phyloP scores from a whole-genome alignment of 208 protist species.

The Trichomonas tenax region DNA sequence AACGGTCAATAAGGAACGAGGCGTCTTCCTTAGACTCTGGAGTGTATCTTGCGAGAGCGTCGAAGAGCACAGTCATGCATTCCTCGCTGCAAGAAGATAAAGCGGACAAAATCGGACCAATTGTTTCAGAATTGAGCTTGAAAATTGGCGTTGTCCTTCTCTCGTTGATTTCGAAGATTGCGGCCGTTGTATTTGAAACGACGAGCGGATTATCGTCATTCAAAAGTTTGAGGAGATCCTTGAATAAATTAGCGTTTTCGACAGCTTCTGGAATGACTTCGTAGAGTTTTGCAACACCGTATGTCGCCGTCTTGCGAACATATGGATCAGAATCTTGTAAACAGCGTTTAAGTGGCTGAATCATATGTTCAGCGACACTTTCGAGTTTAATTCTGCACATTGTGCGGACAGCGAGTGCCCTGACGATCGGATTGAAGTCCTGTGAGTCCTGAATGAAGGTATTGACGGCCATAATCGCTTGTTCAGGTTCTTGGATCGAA shows the following conservation, averaged over 20 bases:
- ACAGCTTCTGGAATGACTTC: slow-evolving; percentile 67
- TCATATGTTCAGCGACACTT: slow-evolving; percentile 15
- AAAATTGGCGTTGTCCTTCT: slow-evolving; percentile 44
- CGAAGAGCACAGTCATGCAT: slow-evolving; percentile 92
- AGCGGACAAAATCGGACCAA: slow-evolving; percentile 75
- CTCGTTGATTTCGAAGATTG: slow-evolving; percentile 77
- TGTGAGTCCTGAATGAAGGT: slow-evolving; percentile 5
- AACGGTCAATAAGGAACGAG: slow-evolving; percentile 70
- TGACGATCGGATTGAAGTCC: background rate
- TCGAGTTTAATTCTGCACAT: slow-evolving; percentile 16
- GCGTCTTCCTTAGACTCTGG: slow-evolving; percentile 45
- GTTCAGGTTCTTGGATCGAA: background rate
- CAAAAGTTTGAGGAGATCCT: slow-evolving; percentile 60
- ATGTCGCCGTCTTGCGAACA: slow-evolving; percentile 82
- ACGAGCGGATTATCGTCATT: slow-evolving; percentile 82
- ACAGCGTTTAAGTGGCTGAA: background rate
- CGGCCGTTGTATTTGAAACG: slow-evolving; percentile 77
- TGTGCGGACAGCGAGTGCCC: background rate
- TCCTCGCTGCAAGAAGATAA: slow-evolving; percentile 85
- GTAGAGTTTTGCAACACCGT: slow-evolving; percentile 88
- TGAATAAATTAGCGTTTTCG: slow-evolving; percentile 58
- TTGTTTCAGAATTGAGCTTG: slow-evolving; percentile 51
- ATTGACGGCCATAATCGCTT: slow-evolving; percentile 17
- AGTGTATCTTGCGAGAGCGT: slow-evolving; percentile 59
- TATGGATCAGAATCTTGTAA: slow-evolving; percentile 9